phyloP scores from a whole-genome alignment of 306 rosid genomes.

The Castanopsis chinensis region DNA sequence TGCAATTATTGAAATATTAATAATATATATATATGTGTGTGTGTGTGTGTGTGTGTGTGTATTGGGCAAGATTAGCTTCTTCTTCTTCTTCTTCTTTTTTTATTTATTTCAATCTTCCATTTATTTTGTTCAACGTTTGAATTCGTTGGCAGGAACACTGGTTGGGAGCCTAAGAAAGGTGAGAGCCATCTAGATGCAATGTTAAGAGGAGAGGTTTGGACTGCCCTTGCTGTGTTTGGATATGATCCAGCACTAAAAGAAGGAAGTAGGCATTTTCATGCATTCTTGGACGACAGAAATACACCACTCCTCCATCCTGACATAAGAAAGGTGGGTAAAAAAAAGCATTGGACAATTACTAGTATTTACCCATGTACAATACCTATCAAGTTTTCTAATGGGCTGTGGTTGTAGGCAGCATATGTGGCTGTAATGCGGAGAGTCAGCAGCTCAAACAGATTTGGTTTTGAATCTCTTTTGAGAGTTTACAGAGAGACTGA shows the following conservation, averaged over 20 bases:
- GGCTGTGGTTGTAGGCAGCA: conserved; percentile 60
- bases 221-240: conserved; percentile 71
- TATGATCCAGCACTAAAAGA: conserved; percentile 68
- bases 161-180: conserved; percentile 81
- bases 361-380: conserved; percentile 3
- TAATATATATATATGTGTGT: no score
- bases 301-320: conserved; percentile 88
- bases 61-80: background rate
- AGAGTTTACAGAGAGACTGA: conserved; percentile 82
- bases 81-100: background rate
- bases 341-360: conserved; percentile 2
- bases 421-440: conserved; percentile 78
- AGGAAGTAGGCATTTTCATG: conserved; percentile 70
- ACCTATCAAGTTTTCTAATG: conserved; percentile 27
- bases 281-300: conserved; percentile 74
- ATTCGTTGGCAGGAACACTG: conserved; percentile 64
- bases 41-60: no score
- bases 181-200: conserved; percentile 71
- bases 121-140: background rate
- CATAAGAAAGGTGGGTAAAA: conserved; percentile 64
- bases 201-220: conserved; percentile 94
- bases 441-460: conserved; percentile 54
- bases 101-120: background rate
- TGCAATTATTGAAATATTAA: no score
- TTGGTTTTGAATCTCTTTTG: conserved; percentile 67